phyloP scores from a whole-genome alignment of 148 eudicot genomes.

The Amaranthus hypochondriacus region DNA sequence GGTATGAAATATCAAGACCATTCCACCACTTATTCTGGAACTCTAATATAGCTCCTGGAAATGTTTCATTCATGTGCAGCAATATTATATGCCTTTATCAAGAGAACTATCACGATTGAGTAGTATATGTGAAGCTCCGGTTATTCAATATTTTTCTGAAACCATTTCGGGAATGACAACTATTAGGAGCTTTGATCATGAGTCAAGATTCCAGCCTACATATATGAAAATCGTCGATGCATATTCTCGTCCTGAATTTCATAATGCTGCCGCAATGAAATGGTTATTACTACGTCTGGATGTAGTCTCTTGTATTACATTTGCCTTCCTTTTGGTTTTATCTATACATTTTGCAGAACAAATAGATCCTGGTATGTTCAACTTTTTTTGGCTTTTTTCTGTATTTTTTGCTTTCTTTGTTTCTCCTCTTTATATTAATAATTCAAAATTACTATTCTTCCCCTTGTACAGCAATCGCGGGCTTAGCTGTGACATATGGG shows the following conservation, averaged over 20 bases:
- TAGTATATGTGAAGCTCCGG: conserved; percentile 13
- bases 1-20: too few species aligned
- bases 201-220: conserved; percentile 8
- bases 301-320: conserved; percentile 15
- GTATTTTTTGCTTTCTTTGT: background rate
- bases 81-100: conserved; percentile 6
- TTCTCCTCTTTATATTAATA: background rate
- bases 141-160: conserved; percentile 13
- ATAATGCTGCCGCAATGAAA: conserved; percentile 22
- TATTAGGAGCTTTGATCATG: conserved; percentile 20
- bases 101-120: conserved; percentile 20
- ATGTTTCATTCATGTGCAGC: conserved; percentile 1
- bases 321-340: conserved; percentile 9
- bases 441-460: background rate
- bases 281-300: conserved; percentile 17
- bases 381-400: background rate
- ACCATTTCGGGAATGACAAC: conserved; percentile 16
- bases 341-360: background rate
- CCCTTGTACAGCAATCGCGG: background rate
- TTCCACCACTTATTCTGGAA: background rate
- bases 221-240: conserved; percentile 20
- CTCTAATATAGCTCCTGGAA: background rate
- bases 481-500: conserved; percentile 6
- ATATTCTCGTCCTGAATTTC: conserved; percentile 18
- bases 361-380: conserved; percentile 11